Percentiles rank a stretch among this genome's conserved stretches.
Conservation (phyloP, 352 stramenopile species). For the Pythium plurisporium region DNA sequence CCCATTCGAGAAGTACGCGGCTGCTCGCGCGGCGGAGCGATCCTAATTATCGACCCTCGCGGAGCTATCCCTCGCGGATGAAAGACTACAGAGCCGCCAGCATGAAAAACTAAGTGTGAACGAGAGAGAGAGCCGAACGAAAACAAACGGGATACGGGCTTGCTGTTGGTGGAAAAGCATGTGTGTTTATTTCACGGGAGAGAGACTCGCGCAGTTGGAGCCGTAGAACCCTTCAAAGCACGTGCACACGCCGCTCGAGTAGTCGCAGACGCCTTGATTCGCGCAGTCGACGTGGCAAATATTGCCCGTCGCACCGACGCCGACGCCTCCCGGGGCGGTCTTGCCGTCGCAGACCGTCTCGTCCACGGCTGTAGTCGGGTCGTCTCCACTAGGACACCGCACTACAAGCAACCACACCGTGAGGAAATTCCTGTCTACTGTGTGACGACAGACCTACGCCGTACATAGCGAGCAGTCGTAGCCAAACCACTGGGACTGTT, state of each 20-base stretch:
- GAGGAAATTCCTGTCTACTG: neutral
- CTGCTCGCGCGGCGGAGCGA: slow-evolving; percentile 37
- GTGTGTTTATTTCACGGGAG: slow-evolving; percentile 27
- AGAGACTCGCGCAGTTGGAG: slow-evolving; percentile 73
- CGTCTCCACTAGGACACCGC: slow-evolving; percentile 83
- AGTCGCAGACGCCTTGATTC: slow-evolving; percentile 77
- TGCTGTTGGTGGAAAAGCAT: neutral
- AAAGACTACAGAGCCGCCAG: neutral
- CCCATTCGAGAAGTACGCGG: slow-evolving; percentile 69
- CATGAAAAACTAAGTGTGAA: neutral
- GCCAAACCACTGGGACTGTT: slow-evolving; percentile 87
- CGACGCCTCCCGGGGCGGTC: slow-evolving; percentile 32
- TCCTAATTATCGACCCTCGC: slow-evolving; percentile 30
- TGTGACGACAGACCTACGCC: neutral
- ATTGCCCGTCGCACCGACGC: slow-evolving; percentile 39
- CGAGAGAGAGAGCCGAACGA: neutral
- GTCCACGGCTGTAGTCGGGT: slow-evolving; percentile 67
- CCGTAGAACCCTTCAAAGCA: slow-evolving; percentile 77
- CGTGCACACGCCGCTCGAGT: slow-evolving; percentile 48
- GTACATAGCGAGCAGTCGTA: slow-evolving; percentile 76
- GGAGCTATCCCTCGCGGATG: neutral
- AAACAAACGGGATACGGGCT: neutral
- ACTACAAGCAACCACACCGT: slow-evolving; percentile 25
- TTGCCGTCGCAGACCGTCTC: slow-evolving; percentile 84
- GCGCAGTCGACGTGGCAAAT: slow-evolving; percentile 73